Percentiles rank a stretch among this genome's conserved stretches.
Evolutionary conservation across 2,329 filamentous ascomycete species (phyloP).

Genomic region (Paraphaeosphaeria sporulosa): DNA sequence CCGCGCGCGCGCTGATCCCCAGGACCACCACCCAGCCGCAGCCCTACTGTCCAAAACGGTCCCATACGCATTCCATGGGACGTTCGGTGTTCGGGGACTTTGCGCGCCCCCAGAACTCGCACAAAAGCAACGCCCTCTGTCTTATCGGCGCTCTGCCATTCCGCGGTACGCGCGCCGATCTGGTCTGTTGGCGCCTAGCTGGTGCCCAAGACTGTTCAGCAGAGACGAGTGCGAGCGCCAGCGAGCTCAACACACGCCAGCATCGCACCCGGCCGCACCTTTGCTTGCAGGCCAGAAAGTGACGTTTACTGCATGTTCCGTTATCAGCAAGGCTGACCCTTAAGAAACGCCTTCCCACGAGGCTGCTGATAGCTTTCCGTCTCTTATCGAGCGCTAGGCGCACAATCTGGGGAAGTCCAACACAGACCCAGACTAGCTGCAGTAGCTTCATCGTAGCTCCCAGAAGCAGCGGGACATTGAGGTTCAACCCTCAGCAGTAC

Average conservation of each 20-base stretch:
- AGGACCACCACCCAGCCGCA: too few relatives aligned
- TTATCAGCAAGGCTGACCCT: not conserved
- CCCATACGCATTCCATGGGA: not conserved
- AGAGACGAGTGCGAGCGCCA: too few relatives aligned
- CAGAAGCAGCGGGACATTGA: not conserved
- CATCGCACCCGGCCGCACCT: too few relatives aligned
- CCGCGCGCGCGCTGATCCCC: not conserved
- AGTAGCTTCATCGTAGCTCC: not conserved
- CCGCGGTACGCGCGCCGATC: not conserved
- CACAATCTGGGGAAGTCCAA: not conserved
- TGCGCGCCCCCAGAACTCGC: not conserved
- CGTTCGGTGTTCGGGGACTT: slow-evolving; percentile 1
- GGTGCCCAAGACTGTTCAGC: too few relatives aligned
- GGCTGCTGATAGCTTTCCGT: not conserved
- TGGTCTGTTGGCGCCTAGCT: too few relatives aligned
- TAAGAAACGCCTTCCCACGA: not conserved
- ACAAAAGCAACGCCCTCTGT: too few relatives aligned
- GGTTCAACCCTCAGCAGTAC: not conserved
- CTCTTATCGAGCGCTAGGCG: too few relatives aligned
- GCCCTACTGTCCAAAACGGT: not conserved
- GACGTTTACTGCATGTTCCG: not conserved
- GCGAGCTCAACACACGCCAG: not conserved
- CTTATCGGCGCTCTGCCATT: not conserved
- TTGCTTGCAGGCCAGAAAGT: not conserved
- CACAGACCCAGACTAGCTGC: not conserved